Base-by-base conservation (phyloP, 1,284 basidiomycete species). In the Ceratobasidium sp. region DNA sequence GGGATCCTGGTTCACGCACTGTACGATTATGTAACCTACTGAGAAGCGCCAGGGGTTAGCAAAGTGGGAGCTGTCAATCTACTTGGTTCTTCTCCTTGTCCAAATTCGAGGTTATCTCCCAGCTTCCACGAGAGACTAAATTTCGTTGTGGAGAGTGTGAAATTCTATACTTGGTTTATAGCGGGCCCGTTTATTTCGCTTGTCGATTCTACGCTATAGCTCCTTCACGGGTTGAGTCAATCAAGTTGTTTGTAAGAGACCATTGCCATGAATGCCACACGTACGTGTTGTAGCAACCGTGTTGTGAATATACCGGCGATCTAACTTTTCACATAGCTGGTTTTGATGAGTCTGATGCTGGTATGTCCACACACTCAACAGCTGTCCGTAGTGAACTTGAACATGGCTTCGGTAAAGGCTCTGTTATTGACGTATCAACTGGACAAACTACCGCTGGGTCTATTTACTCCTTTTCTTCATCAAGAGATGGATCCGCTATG, bases 381-480 rank as follows among this genome's bases (percentile, higher is more conserved):
- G n/a, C 29, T n/a, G n/a, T n/a, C n/a, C n/a, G n/a, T n/a, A n/a
- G n/a, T n/a, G 35, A 42, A 32, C 27, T 12, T 40, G 17, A 49
- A 13, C 38, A 20, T 25, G 12, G 12, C 25, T 29, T 50, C n/a
- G 47, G 22, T 29, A 10, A 25, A 67, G 64, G 50, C 13, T 67
- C 64, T 17, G 34, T 54, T 12, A 43, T 67, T 17, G 64, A 67
- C 27, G 40, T 54, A 38, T 53, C 64, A 3, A 45, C 52, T 20
- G 52, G 40, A 29, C 64, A 67, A 42, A 54, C 50, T 7, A 54
- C 64, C 8, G 64, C 56, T 27, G 64, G 54, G n/a, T 71, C 70
- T 17, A 45, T 71, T 13, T 68, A 38, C 50, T 71, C 70, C 29
- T 71, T 65, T 53, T 58, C 47, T 22, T 71, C 70, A 20, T 68